Percentiles rank a stretch among this genome's conserved stretches.
phyloP scores from a whole-genome alignment of 805 yeast species.

The Monosporozyma unispora region DNA sequence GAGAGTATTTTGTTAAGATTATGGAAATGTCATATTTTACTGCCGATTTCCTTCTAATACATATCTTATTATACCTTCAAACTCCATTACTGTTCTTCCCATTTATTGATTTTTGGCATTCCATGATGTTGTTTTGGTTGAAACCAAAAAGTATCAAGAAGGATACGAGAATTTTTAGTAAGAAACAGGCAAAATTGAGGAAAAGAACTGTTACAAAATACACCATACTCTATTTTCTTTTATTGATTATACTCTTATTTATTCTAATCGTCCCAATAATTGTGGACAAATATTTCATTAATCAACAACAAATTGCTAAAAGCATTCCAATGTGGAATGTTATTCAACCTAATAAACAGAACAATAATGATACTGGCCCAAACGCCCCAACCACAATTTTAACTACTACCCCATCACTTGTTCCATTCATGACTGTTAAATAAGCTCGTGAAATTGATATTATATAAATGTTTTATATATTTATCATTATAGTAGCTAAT shows the following conservation, averaged over 20 bases:
- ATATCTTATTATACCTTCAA: slow-evolving; percentile 47
- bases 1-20: slow-evolving; percentile 56
- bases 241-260: slow-evolving; percentile 33
- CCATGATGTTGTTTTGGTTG: slow-evolving; percentile 60
- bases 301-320: slow-evolving; percentile 14
- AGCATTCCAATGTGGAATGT: slow-evolving; percentile 31
- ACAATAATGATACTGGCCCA: slow-evolving; percentile 58
- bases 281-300: slow-evolving; percentile 25
- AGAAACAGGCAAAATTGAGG: slow-evolving; percentile 33
- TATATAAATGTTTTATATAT: neutral
- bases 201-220: slow-evolving; percentile 38
- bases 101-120: slow-evolving; percentile 56
- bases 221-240: slow-evolving; percentile 36
- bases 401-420: slow-evolving; percentile 31
- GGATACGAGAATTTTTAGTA: slow-evolving; percentile 31
- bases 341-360: slow-evolving; percentile 51
- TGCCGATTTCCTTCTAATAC: slow-evolving; percentile 53
- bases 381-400: slow-evolving; percentile 41
- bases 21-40: slow-evolving; percentile 63
- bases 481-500: neutral
- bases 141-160: slow-evolving; percentile 39
- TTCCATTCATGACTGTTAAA: slow-evolving; percentile 26
- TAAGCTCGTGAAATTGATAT: too few relatives aligned
- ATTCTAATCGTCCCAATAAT: slow-evolving; percentile 43
- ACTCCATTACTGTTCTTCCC: slow-evolving; percentile 57